Evolutionary conservation across 345 rosid species (phyloP), one percentile per base, ranked within the genome.

Genomic region (Dipteronia dyeriana): DNA sequence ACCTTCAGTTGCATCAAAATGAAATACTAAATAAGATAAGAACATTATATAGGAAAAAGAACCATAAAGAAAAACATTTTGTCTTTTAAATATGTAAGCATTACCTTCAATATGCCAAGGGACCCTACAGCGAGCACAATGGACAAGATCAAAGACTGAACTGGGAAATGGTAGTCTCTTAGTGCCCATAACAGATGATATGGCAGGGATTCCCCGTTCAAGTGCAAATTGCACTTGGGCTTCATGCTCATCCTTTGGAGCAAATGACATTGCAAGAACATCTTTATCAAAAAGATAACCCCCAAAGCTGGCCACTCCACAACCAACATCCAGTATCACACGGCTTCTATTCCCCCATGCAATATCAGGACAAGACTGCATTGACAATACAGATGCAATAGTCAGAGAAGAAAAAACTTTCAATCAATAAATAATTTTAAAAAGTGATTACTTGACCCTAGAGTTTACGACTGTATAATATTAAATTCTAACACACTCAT

Each of bases 171-270:
- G 98, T 79, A 94, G 87, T 75, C 98, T 88, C 79, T 78, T 85
- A 68, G 96, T 90, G 59, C 97, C 98, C 98, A 94, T 94, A 74
- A 92, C 98, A 54, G 88, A 87, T 79, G 84, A 88, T 78, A 90
- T 86, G 19, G 93, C 96, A 56, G 98, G 98, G 74, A 94, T 92
- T 71, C 96, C 97, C 79, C 98, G 89, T 81, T 94, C 98, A 71
- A 94, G 90, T 22, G 96, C 94, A 68, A 94, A 92, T 78, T 92
- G 98, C 61, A 94, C 96, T 79, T 94, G 98, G 70, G 94, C 98
- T 85, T 92, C 98, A 79, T 94, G 98, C 82, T 91, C 98, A 78
- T 94, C 98, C 74, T 94, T 94, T 54, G 98, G 98, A 45, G 98
- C 98, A 87, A 94, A 91, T 59, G 98, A 92, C 91, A 94, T 88